Percentiles rank a stretch among this genome's conserved stretches.
Conservation (phyloP, 768 basidiomycete genomes). For the Termitomyces sp. region DNA sequence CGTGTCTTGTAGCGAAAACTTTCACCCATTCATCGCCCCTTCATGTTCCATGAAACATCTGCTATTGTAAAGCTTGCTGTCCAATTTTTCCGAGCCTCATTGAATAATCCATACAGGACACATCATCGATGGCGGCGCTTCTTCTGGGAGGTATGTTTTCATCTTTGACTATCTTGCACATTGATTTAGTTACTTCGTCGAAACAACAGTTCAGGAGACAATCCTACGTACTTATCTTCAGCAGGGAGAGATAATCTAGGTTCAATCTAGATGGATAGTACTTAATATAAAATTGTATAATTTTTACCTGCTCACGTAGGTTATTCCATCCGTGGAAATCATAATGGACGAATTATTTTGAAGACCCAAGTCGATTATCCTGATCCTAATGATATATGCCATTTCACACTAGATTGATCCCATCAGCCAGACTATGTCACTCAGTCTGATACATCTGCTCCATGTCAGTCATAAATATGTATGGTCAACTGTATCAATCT, state of each 20-base stretch:
- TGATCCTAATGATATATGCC: too few species aligned
- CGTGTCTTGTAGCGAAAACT: conserved; percentile 45
- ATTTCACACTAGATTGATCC: too few species aligned
- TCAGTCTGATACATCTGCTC: too few species aligned
- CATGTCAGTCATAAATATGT: too few species aligned
- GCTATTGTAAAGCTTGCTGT: conserved; percentile 46
- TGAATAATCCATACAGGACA: conserved; percentile 29
- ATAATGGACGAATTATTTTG: too few species aligned
- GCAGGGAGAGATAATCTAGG: conserved; percentile 25
- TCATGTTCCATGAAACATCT: conserved; percentile 70
- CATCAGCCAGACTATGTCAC: too few species aligned
- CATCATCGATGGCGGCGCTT: conserved; percentile 38
- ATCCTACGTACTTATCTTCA: conserved; percentile 40
- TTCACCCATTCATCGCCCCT: conserved; percentile 56
- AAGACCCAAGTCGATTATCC: too few species aligned
- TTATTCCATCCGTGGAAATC: too few species aligned
- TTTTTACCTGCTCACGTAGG: too few species aligned
- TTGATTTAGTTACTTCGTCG: background rate
- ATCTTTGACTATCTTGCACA: background rate
- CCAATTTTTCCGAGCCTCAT: background rate
- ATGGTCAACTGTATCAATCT: too few species aligned
- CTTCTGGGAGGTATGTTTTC: conserved; percentile 30
- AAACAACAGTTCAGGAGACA: conserved; percentile 34
- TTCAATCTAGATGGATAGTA: background rate
- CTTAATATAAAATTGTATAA: too few species aligned